Percentiles rank a stretch among this genome's conserved stretches.
Conservation (phyloP, 169 alveolate species). For the Ichthyophthirius multifiliis region DNA sequence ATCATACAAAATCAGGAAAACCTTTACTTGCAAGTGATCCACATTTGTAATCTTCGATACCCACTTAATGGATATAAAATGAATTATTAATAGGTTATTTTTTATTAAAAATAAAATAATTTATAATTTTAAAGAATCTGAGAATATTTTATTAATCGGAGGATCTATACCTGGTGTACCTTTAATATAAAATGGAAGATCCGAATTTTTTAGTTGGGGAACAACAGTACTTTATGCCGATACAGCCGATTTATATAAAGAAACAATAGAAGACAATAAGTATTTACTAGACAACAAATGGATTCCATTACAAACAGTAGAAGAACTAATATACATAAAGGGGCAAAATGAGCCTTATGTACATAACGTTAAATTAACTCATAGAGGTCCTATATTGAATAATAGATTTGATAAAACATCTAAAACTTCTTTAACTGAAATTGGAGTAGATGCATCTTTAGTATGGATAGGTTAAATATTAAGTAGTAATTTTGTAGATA, state of each 20-base stretch:
- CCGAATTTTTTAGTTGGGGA: slow-evolving; percentile 26
- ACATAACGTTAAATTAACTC: slow-evolving; percentile 11
- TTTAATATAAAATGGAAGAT: slow-evolving; percentile 8
- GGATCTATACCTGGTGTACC: slow-evolving; percentile 27
- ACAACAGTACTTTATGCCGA: slow-evolving; percentile 30
- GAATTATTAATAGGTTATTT: slow-evolving; percentile 17
- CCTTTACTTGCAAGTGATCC: slow-evolving; percentile 80
- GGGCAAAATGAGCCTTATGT: background rate
- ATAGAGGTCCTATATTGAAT: slow-evolving; percentile 29
- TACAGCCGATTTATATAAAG: slow-evolving; percentile 22
- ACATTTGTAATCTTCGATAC: slow-evolving; percentile 64
- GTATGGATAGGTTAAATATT: background rate
- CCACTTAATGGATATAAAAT: slow-evolving; percentile 50
- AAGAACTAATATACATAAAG: background rate
- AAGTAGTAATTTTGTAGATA: background rate
- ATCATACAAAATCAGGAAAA: slow-evolving; percentile 67
- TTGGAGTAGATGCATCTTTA: background rate
- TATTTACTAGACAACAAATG: slow-evolving; percentile 10
- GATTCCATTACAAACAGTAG: background rate
- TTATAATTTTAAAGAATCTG: too few species aligned
- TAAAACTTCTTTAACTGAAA: background rate
- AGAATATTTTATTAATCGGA: background rate
- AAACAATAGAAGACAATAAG: background rate
- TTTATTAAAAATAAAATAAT: too few species aligned
- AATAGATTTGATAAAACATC: slow-evolving; percentile 15